Percentiles rank a stretch among this genome's conserved stretches.
Evolutionary conservation across 306 rosid species (phyloP).

Genomic region (Quercus gilva): DNA sequence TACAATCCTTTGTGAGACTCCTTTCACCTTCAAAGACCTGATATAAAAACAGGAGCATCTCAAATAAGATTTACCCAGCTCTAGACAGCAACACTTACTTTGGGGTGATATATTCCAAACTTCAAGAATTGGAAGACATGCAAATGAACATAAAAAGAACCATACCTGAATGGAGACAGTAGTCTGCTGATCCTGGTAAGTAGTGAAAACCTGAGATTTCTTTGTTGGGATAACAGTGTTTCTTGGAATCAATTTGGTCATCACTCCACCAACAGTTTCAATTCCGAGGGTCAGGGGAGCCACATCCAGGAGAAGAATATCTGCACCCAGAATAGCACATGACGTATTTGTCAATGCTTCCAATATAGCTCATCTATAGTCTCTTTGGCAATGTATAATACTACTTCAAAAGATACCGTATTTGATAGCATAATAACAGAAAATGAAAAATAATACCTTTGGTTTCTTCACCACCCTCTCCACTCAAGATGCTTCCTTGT

Average conservation of each 20-base stretch:
- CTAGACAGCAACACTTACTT: not conserved
- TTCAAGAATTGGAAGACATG: not conserved
- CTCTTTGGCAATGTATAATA: not conserved
- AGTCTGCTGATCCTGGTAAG: constrained; percentile 99
- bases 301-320: constrained; percentile 93
- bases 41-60: not conserved
- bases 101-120: not conserved
- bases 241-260: constrained; percentile 99
- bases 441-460: constrained; percentile 53
- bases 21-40: constrained; percentile 98
- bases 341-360: not conserved
- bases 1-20: constrained; percentile 98
- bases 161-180: constrained; percentile 96
- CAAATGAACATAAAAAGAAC: not conserved
- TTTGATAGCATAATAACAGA: not conserved
- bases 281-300: constrained; percentile 99
- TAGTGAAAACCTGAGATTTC: constrained; percentile 98
- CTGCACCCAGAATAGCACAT: constrained; percentile 32
- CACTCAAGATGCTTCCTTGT: constrained; percentile 97
- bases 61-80: not conserved
- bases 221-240: constrained; percentile 97
- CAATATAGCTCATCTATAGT: not conserved
- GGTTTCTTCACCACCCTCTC: constrained; percentile 97
- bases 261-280: constrained; percentile 99
- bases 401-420: not conserved